These are phyloP conservation scores for Clohesyomyces aquaticus DNA, from an alignment of 495 filamentous ascomycete genomes.

Conservation along the genomic window DNA sequence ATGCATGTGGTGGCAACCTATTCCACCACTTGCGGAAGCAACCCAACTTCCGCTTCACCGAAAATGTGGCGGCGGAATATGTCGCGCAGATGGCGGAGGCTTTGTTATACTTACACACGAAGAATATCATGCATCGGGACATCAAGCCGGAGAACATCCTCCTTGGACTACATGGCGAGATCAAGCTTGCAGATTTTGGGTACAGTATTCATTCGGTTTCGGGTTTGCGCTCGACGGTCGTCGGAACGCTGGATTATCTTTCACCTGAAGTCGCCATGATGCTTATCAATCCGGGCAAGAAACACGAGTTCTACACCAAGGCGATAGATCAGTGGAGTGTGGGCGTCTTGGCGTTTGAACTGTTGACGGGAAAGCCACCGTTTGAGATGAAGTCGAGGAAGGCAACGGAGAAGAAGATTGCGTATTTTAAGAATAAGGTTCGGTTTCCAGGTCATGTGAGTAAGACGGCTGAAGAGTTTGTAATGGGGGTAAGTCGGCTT, in stretches of 20 bases:
- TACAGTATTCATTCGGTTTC: slow-evolving; percentile 39
- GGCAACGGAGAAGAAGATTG: slow-evolving; percentile 30
- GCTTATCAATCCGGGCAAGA: slow-evolving; percentile 5
- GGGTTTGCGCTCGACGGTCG: slow-evolving; percentile 18
- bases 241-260: slow-evolving; percentile 33
- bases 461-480: slow-evolving; percentile 23
- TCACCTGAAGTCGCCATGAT: slow-evolving; percentile 28
- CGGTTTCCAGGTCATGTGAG: slow-evolving; percentile 16
- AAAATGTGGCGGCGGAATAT: slow-evolving; percentile 76
- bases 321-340: slow-evolving; percentile 33
- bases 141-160: slow-evolving; percentile 99
- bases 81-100: slow-evolving; percentile 90
- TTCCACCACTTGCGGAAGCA: slow-evolving; percentile 81
- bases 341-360: slow-evolving; percentile 33
- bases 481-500: slow-evolving; percentile 12
- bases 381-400: slow-evolving; percentile 22
- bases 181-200: slow-evolving; percentile 96
- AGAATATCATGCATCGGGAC: slow-evolving; percentile 94
- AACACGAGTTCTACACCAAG: slow-evolving; percentile 22
- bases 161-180: slow-evolving; percentile 64
- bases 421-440: slow-evolving; percentile 18
- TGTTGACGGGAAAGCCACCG: slow-evolving; percentile 28
- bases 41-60: slow-evolving; percentile 74
- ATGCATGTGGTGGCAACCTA: slow-evolving; percentile 86
- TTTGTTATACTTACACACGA: slow-evolving; percentile 87